Conservation (phyloP, 1,284 basidiomycete genomes). For the Leccinum pachyderme region DNA sequence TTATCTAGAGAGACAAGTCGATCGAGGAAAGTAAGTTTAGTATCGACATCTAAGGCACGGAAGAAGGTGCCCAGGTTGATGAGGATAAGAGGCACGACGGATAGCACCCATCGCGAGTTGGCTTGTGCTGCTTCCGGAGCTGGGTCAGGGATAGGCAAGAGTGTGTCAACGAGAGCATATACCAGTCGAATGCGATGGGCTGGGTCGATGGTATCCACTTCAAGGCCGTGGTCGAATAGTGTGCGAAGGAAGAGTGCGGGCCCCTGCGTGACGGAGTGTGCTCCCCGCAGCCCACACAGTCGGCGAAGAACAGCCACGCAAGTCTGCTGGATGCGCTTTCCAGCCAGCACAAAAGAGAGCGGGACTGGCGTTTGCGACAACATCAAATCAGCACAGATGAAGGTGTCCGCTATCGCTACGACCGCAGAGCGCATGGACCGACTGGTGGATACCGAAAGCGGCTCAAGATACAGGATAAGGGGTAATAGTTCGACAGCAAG, state of each 20-base stretch:
- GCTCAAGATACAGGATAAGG: conserved; percentile 48
- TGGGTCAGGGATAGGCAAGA: conserved; percentile 44
- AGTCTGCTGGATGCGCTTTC: conserved; percentile 38
- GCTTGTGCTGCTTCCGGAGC: conserved; percentile 29
- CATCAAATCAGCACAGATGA: conserved; percentile 51
- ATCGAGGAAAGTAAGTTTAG: conserved; percentile 52
- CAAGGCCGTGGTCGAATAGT: conserved; percentile 49
- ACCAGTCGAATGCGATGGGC: conserved; percentile 54
- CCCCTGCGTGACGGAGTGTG: conserved; percentile 39
- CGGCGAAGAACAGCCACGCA: conserved; percentile 50
- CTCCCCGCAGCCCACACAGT: conserved; percentile 38
- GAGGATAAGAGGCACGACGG: conserved; percentile 57
- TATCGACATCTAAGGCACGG: conserved; percentile 52
- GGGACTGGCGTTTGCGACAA: conserved; percentile 35
- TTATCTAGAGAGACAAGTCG: conserved; percentile 57
- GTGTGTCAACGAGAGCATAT: conserved; percentile 52
- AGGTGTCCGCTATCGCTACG: conserved; percentile 49
- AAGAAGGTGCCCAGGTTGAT: conserved; percentile 56
- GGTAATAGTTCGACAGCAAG: conserved; percentile 52
- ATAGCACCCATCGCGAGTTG: conserved; percentile 46
- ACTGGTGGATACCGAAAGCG: conserved; percentile 47
- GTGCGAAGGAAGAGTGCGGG: conserved; percentile 50
- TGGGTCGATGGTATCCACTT: conserved; percentile 46
- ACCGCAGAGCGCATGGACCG: conserved; percentile 47
- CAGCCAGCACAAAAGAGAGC: conserved; percentile 11